Conservation (phyloP, 306 rosid genomes). For the Biancaea sappan region DNA sequence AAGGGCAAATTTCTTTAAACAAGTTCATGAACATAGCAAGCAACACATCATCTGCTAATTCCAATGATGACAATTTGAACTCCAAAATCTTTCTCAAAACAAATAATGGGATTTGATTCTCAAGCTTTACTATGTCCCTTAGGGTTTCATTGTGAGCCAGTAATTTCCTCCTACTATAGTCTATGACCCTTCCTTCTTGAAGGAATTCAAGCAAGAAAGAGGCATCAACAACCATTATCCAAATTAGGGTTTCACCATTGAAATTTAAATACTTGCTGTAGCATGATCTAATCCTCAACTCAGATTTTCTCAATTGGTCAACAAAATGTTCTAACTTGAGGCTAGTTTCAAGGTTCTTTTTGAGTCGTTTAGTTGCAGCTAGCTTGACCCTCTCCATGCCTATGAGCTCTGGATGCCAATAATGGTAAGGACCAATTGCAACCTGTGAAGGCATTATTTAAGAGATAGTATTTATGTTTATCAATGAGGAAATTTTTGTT, state of each 20-base stretch:
- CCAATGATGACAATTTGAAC: conserved; percentile 49
- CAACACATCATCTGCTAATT: conserved; percentile 53
- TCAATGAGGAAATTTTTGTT: no score
- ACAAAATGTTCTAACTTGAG: conserved; percentile 57
- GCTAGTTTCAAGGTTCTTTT: conserved; percentile 48
- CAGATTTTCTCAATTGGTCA: conserved; percentile 57
- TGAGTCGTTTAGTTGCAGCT: conserved; percentile 63
- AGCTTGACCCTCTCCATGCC: conserved; percentile 77
- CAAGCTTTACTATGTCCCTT: conserved; percentile 80
- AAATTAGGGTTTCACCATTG: conserved; percentile 65
- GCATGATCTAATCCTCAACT: conserved; percentile 52
- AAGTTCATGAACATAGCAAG: conserved; percentile 58
- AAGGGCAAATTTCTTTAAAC: conserved; percentile 62
- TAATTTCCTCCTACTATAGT: conserved; percentile 51
- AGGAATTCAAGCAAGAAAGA: conserved; percentile 78
- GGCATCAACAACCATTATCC: conserved; percentile 85
- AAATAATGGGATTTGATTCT: conserved; percentile 80
- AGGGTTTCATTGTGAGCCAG: conserved; percentile 69
- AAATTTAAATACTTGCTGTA: conserved; percentile 73
- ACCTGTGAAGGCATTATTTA: conserved; percentile 55
- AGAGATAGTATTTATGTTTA: background rate
- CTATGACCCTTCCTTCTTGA: conserved; percentile 44
- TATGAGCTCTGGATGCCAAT: conserved; percentile 62
- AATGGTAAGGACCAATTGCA: conserved; percentile 84
- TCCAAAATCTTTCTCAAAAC: conserved; percentile 75